Evolutionary conservation across 2,329 filamentous ascomycete genomes (phyloP).

Genomic region (Paramyrothecium roridum): DNA sequence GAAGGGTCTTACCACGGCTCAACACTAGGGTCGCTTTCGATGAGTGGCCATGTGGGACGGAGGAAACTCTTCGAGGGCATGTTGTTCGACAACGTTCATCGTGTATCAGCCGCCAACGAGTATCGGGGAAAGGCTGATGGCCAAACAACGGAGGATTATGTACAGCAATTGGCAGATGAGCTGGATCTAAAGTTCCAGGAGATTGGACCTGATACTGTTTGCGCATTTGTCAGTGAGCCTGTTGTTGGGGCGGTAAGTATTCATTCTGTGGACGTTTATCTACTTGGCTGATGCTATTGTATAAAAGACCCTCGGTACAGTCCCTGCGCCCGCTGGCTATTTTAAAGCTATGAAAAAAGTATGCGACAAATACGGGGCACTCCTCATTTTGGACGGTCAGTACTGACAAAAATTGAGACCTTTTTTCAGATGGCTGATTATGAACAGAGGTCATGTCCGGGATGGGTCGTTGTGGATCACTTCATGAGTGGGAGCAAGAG

Average conservation of each 20-base stretch:
- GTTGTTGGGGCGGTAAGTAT: constrained; percentile 61
- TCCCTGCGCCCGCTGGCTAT: constrained; percentile 36
- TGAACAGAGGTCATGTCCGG: constrained; percentile 64
- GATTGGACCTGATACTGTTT: constrained; percentile 62
- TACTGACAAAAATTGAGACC: background rate
- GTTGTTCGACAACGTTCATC: constrained; percentile 16
- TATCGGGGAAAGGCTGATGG: constrained; percentile 15
- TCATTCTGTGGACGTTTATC: no score
- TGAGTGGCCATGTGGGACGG: constrained; percentile 35
- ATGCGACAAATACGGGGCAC: constrained; percentile 51
- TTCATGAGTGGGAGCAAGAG: constrained; percentile 64
- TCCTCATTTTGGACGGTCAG: constrained; percentile 46
- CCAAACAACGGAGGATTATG: constrained; percentile 28
- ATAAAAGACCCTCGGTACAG: constrained; percentile 21
- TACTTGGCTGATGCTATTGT: background rate
- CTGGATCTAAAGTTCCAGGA: constrained; percentile 63
- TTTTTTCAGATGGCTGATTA: background rate
- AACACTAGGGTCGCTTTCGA: constrained; percentile 62
- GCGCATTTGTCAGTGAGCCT: constrained; percentile 69
- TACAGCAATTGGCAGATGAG: constrained; percentile 42
- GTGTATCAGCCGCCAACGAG: constrained; percentile 21
- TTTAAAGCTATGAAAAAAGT: constrained; percentile 48
- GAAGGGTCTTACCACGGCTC: constrained; percentile 69
- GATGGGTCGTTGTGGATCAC: constrained; percentile 56
- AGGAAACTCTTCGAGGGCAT: constrained; percentile 21